Base-by-base conservation (phyloP, 306 rosid species). In the Pachyrhizus erosus region DNA sequence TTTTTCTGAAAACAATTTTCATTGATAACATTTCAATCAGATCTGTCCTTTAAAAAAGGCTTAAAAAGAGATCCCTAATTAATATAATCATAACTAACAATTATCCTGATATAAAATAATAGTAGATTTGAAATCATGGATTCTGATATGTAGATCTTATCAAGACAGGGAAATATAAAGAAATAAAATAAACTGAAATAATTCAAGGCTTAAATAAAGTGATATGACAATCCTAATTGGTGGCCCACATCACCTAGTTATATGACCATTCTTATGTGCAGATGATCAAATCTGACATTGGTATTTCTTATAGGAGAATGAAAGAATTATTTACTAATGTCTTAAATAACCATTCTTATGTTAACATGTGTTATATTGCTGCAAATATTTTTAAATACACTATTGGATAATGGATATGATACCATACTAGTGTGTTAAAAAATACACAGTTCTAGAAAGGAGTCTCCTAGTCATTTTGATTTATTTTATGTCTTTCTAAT, bases 241-340 rank as follows among this genome's bases (percentile, higher is more conserved):
- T 18, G 60, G 23, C 20, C 26, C 26, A 7, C 60, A 2, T 52
- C 13, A 52, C 81, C 40, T 75, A 58, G 67, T 76, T 69, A 46
- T 29, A 21, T 57, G 70, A 55, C 12, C 57, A 13, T 52, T 82
- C 55, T 52, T 11, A 7, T 37, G n/a, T 23, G 73, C 86, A 31
- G 27, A 42, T 15, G 12, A 76, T 55, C 54, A 42, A 40, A 18
- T 82, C 20, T 54, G n/a, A 31, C 29, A 21, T 34, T 37, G 66
- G 42, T 34, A 33, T 34, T 78, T 37, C 49, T 66, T 21, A 14
- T 48, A 18, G 29, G 15, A 20, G 55, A 34, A 18, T 43, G 14
- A 33, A 52, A 69, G 42, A 49, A 29, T 51, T 68, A 66, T 51
- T 21, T 55, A 15, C 43, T 39, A 20, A 31, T 23, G 20, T 23